phyloP scores from a whole-genome alignment of 345 rosid species.

The Camelina hispida region DNA sequence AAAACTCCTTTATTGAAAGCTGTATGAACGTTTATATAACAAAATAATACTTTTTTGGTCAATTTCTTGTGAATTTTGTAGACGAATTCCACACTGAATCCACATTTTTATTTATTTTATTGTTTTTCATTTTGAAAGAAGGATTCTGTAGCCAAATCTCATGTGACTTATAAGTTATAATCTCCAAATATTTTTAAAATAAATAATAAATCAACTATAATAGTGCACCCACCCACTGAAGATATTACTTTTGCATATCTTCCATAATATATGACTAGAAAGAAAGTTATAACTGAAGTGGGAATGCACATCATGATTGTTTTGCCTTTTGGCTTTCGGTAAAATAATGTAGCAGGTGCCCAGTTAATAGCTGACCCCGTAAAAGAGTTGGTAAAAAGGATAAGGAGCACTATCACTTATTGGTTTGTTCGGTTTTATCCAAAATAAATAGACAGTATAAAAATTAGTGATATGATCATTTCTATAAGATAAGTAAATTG shows the following conservation, averaged over 20 bases:
- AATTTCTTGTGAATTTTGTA: slow-evolving; percentile 14
- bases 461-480: slow-evolving; percentile 6
- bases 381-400: slow-evolving; percentile 16
- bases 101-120: neutral
- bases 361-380: neutral
- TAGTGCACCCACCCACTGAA: neutral
- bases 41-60: slow-evolving; percentile 1
- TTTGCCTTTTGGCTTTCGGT: slow-evolving; percentile 19
- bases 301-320: slow-evolving; percentile 16
- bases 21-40: slow-evolving; percentile 32
- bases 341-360: neutral
- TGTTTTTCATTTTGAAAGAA: neutral
- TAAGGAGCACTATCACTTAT: slow-evolving; percentile 16
- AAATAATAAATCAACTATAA: neutral
- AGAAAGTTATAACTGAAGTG: slow-evolving; percentile 24
- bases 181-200: neutral
- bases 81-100: slow-evolving; percentile 35
- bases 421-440: slow-evolving; percentile 16
- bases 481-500: slow-evolving; percentile 13
- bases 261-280: neutral
- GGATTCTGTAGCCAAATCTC: slow-evolving; percentile 18
- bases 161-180: neutral
- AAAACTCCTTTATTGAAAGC: neutral
- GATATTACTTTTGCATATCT: neutral
- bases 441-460: neutral